phyloP scores from a whole-genome alignment of 306 rosid species.

The Heteromeles arbutifolia region DNA sequence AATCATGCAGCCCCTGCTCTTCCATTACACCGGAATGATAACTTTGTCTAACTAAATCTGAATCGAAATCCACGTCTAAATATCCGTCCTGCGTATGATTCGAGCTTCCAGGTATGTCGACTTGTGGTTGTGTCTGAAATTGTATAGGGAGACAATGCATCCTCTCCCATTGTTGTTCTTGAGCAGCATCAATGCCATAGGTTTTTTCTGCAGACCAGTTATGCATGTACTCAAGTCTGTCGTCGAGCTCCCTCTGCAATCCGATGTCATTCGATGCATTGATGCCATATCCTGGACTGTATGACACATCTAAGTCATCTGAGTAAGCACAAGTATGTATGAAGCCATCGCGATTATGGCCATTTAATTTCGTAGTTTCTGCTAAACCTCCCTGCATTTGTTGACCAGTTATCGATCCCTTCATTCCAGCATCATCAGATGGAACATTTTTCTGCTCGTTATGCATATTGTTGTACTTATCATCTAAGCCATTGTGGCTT shows the following conservation, averaged over 20 bases:
- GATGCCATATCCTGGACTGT: neutral
- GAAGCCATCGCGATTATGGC: neutral
- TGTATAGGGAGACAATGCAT: neutral
- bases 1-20: slow-evolving; percentile 46
- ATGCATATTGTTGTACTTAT: neutral
- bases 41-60: slow-evolving; percentile 45
- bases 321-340: slow-evolving; percentile 8
- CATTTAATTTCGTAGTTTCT: slow-evolving; percentile 7
- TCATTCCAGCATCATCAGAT: slow-evolving; percentile 11
- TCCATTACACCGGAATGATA: slow-evolving; percentile 58
- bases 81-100: slow-evolving; percentile 27
- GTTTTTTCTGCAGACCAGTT: slow-evolving; percentile 7
- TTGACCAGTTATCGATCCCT: slow-evolving; percentile 19
- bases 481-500: neutral
- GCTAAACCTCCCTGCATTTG: slow-evolving; percentile 18
- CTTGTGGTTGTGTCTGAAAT: neutral
- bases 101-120: slow-evolving; percentile 20
- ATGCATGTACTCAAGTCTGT: neutral
- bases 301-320: neutral
- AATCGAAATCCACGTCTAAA: slow-evolving; percentile 21
- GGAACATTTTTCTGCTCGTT: neutral
- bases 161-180: neutral
- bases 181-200: slow-evolving; percentile 14
- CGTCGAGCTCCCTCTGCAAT: neutral
- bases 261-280: slow-evolving; percentile 1